These are phyloP conservation scores for Veloporphyrellus conicus DNA, from an alignment of 1,284 basidiomycete species.

Conservation along the genomic window DNA sequence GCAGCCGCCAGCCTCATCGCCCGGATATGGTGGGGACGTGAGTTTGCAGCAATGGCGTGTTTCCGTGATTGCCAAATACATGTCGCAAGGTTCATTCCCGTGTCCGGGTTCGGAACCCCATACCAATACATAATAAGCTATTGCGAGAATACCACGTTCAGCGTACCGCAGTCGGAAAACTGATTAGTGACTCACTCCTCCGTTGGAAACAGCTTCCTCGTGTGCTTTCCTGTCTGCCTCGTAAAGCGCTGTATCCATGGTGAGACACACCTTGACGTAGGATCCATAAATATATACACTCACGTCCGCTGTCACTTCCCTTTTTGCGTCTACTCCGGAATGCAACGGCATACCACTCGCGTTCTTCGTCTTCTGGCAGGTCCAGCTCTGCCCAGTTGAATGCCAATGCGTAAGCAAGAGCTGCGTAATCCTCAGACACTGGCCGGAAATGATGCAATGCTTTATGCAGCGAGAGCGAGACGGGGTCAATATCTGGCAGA, in stretches of 20 bases:
- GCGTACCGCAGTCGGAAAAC: not conserved
- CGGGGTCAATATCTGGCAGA: conserved; percentile 78
- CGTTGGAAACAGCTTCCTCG: conserved; percentile 83
- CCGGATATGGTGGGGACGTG: conserved; percentile 71
- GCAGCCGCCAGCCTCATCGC: conserved; percentile 77
- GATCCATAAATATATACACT: conserved; percentile 28
- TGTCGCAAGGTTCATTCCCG: conserved; percentile 86
- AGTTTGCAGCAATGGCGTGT: conserved; percentile 77
- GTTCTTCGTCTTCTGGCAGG: conserved; percentile 63
- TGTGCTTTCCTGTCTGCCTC: conserved; percentile 82
- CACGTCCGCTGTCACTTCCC: conserved; percentile 65
- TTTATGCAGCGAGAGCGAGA: conserved; percentile 79
- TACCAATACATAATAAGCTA: conserved; percentile 87
- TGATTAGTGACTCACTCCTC: conserved; percentile 55
- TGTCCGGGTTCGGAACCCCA: conserved; percentile 71
- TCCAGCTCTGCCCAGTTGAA: conserved; percentile 84
- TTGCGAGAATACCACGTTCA: conserved; percentile 7
- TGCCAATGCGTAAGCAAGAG: conserved; percentile 59
- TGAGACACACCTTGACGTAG: conserved; percentile 12
- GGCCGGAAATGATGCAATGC: conserved; percentile 77
- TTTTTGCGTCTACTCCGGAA: conserved; percentile 77
- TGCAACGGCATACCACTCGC: conserved; percentile 88
- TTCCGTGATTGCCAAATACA: conserved; percentile 89
- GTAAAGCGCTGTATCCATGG: conserved; percentile 59
- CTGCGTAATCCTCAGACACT: conserved; percentile 58